Conservation (phyloP, 768 basidiomycete species). For the Clitopilus hobsonii region DNA sequence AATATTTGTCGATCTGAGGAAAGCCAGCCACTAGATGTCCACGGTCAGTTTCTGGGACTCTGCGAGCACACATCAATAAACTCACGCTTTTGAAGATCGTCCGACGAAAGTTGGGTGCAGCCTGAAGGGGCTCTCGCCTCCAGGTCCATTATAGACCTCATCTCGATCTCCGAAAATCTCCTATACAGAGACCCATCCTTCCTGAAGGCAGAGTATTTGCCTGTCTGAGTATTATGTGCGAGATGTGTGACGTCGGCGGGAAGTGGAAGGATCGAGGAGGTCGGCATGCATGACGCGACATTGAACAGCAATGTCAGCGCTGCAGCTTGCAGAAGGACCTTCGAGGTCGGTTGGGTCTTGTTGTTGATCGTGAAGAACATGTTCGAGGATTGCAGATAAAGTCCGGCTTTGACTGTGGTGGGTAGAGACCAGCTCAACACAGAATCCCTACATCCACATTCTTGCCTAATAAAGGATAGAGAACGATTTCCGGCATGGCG, state of each 20-base stretch:
- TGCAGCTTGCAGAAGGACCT: neutral
- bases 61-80: neutral
- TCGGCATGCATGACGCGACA: neutral
- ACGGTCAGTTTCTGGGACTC: neutral
- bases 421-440: neutral
- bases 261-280: neutral
- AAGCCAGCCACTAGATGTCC: constrained; percentile 6
- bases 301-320: neutral
- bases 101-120: neutral
- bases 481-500: too few species aligned
- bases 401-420: neutral
- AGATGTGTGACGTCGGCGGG: neutral
- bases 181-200: neutral
- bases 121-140: neutral
- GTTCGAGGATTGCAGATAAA: neutral
- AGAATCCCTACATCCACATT: too few species aligned
- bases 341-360: neutral
- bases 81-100: neutral
- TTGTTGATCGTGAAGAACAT: neutral
- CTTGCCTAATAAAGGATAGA: too few species aligned
- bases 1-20: constrained; percentile 7
- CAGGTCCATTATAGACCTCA: neutral
- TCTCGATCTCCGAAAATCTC: neutral
- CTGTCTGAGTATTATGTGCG: neutral
- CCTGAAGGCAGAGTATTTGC: neutral